A percentile compares a stretch with the other conserved stretches of the same genome.
Evolutionary conservation across 441 rosid genomes (phyloP).

Genomic region (Sinapis alba): DNA sequence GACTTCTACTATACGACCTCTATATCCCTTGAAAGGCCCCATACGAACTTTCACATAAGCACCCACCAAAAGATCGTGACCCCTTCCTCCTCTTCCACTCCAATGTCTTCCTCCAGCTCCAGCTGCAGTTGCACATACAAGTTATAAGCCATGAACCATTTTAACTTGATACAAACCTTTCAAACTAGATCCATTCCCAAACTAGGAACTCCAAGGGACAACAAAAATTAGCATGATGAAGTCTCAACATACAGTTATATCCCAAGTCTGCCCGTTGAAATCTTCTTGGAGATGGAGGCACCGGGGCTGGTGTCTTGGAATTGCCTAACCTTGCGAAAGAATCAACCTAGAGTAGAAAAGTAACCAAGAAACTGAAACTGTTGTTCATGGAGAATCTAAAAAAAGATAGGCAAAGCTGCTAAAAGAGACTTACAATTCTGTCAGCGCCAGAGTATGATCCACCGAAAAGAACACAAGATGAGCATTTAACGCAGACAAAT

Average conservation of each 20-base stretch:
- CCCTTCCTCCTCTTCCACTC: slow-evolving; percentile 77
- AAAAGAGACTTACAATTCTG: slow-evolving; percentile 36
- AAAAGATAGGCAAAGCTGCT: not conserved
- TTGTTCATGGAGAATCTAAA: not conserved
- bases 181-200: not conserved
- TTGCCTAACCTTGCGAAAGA: slow-evolving; percentile 57
- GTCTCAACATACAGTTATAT: slow-evolving; percentile 56
- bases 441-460: slow-evolving; percentile 10
- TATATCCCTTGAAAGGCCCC: slow-evolving; percentile 83
- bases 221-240: not conserved
- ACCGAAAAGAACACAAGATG: slow-evolving; percentile 17
- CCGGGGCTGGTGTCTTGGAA: slow-evolving; percentile 45
- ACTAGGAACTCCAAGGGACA: not conserved
- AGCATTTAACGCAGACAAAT: slow-evolving; percentile 1
- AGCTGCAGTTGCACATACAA: slow-evolving; percentile 7
- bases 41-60: slow-evolving; percentile 71
- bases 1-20: slow-evolving; percentile 76
- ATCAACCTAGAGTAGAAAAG: slow-evolving; percentile 50
- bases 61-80: slow-evolving; percentile 66
- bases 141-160: not conserved
- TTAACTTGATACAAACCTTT: not conserved
- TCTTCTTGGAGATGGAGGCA: slow-evolving; percentile 63
- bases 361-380: slow-evolving; percentile 7
- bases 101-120: slow-evolving; percentile 72
- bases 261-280: slow-evolving; percentile 67